Conservation (phyloP, 805 yeast species). For the Suhomyces pyralidae region DNA sequence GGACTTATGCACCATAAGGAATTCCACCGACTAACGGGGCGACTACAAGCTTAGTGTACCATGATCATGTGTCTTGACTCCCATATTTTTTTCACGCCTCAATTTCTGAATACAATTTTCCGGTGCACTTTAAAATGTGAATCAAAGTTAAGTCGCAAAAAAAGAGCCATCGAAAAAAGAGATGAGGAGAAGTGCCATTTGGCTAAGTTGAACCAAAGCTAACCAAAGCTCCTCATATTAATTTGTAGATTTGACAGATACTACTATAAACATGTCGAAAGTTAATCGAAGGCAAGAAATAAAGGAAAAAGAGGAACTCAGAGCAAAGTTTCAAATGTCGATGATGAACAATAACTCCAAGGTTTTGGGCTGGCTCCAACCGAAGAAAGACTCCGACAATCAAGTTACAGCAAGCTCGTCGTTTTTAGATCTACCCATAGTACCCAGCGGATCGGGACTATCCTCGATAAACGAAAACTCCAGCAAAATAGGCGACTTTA, state of each 20-base stretch:
- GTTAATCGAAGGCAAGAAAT: slow-evolving; percentile 34
- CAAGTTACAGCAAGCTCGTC: slow-evolving; percentile 7
- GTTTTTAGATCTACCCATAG: slow-evolving; percentile 35
- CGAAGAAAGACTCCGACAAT: neutral
- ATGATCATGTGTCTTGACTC: neutral
- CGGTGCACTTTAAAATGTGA: neutral
- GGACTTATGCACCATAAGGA: neutral
- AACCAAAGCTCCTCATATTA: neutral
- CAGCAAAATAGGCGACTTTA: slow-evolving; percentile 28
- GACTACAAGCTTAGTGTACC: neutral
- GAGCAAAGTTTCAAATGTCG: slow-evolving; percentile 45
- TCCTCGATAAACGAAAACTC: slow-evolving; percentile 13
- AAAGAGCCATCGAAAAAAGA: neutral
- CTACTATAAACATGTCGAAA: neutral
- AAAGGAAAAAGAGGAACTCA: slow-evolving; percentile 45
- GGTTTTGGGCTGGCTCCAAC: slow-evolving; percentile 37
- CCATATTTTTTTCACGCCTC: neutral
- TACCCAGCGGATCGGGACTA: slow-evolving; percentile 31
- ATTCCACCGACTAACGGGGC: neutral
- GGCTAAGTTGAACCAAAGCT: no score
- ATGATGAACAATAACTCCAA: slow-evolving; percentile 33
- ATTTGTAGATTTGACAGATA: neutral
- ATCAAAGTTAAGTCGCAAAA: neutral
- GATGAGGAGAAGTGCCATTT: neutral
- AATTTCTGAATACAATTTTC: neutral